A percentile compares a stretch with the other conserved stretches of the same genome.
These are phyloP conservation scores for Volvox africanus DNA, from an alignment of 139 green algal species.

Conservation along the genomic window DNA sequence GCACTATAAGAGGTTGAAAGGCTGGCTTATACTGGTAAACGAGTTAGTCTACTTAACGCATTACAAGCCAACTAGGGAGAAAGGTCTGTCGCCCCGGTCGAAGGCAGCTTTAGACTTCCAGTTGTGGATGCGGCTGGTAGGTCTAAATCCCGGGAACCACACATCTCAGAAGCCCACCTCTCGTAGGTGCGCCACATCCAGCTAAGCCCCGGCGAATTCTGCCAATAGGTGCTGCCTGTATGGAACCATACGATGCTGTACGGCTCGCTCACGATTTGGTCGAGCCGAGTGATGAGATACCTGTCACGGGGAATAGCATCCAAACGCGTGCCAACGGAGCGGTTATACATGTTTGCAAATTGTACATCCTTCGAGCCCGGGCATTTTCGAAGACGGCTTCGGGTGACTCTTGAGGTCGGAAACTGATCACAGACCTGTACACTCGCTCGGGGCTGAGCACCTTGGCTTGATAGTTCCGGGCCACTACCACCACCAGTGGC, in stretches of 20 bases:
- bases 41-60: too few relatives aligned
- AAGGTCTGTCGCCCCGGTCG: too few relatives aligned
- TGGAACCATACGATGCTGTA: conserved; percentile 51
- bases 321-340: neutral
- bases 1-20: too few relatives aligned
- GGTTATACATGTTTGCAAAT: too few relatives aligned
- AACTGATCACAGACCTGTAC: neutral
- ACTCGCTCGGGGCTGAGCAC: conserved; percentile 34
- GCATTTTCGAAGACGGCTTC: too few relatives aligned
- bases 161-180: neutral
- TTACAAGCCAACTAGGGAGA: too few relatives aligned
- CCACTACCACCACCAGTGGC: conserved; percentile 17
- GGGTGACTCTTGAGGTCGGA: too few relatives aligned
- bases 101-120: too few relatives aligned
- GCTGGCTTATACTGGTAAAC: too few relatives aligned
- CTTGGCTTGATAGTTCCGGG: conserved; percentile 29
- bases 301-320: neutral
- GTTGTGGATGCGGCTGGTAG: too few relatives aligned
- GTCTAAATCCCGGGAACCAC: too few relatives aligned
- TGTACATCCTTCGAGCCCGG: too few relatives aligned
- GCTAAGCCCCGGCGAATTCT: conserved; percentile 34
- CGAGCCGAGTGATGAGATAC: conserved; percentile 29
- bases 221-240: conserved; percentile 41
- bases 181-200: conserved; percentile 52
- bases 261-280: neutral